Evolutionary conservation across 352 stramenopile species (phyloP), one percentile per base, ranked within the genome.

Genomic region (Thraustochytrium sp.): DNA sequence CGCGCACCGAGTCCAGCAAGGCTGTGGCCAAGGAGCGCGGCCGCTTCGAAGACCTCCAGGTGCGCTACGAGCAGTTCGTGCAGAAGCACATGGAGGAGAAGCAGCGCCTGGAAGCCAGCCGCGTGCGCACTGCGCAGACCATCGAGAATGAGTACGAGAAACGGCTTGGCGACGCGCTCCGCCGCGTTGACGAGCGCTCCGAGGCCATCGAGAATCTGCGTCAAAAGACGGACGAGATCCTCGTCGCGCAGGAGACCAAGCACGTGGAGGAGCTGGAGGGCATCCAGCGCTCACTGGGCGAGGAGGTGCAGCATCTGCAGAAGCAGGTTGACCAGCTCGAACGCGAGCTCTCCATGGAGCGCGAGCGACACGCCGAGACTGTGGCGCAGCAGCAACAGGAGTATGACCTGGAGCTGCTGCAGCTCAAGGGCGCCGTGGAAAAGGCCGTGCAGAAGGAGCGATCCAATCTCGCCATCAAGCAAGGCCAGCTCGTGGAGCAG

Each of bases 351-450:
- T 4, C 64, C 26, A 55, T 61, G 23, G 83, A 84, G 77, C 82
- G 53, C 53, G 29, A 31, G 78, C 78, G 37, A 59, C 55, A 75
- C 49, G 51, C 48, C 36, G 74, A 87, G 61, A 77, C 80, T 0
- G 63, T 88, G 2, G 85, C 89, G 36, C 88, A 91, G 84, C 88
- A 91, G 61, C 88, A 91, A 72, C 74, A 87, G 16, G 88, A 91
- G 77, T 91, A 91, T 62, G 88, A 91, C 49, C 86, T 85, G 16
- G 88, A 91, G 77, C 65, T 91, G 11, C 85, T 89, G 75, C 85
- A 89, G 42, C 85, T 90, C 36, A 90, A 91, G 61, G 62, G 38
- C 26, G 85, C 84, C 4, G 87, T 87, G 3, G 84, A 90, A 55
- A 53, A 31, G 11, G 88, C 90, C 44, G 75, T 91, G 26, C 48